phyloP scores from a whole-genome alignment of 2,329 filamentous ascomycete species.

The Penicillium rolfsii region DNA sequence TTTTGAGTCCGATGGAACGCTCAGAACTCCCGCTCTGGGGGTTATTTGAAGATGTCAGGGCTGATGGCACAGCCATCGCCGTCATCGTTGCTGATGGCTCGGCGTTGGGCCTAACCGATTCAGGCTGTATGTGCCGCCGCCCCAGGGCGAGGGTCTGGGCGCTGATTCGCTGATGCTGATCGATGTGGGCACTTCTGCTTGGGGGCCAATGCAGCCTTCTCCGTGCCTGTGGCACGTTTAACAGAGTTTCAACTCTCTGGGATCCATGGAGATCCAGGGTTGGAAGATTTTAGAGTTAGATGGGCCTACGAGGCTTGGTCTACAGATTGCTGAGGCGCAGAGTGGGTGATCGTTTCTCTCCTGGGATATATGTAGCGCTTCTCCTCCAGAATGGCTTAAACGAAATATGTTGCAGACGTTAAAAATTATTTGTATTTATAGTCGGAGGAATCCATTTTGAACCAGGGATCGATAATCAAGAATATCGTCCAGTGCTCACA shows the following conservation, averaged over 20 bases:
- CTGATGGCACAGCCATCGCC: constrained; percentile 8
- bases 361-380: constrained; percentile 14
- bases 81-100: not conserved
- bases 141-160: not conserved
- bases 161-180: not conserved
- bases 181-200: not conserved
- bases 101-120: constrained; percentile 21
- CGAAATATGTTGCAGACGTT: no score
- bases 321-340: not conserved
- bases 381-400: not conserved
- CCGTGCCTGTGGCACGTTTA: not conserved
- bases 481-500: not conserved
- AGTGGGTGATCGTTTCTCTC: constrained; percentile 1
- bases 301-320: not conserved
- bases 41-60: constrained; percentile 11
- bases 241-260: not conserved
- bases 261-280: not conserved
- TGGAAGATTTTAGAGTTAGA: not conserved
- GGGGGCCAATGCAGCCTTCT: not conserved
- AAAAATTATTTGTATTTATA: constrained; percentile 17
- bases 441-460: not conserved
- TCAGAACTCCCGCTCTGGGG: not conserved
- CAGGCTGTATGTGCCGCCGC: constrained; percentile 20
- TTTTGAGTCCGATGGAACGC: constrained; percentile 7
- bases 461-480: not conserved